Percentiles rank a stretch among this genome's conserved stretches.
These are phyloP conservation scores for Candida qinlingensis DNA, from an alignment of 805 yeast species.

Conservation along the genomic window DNA sequence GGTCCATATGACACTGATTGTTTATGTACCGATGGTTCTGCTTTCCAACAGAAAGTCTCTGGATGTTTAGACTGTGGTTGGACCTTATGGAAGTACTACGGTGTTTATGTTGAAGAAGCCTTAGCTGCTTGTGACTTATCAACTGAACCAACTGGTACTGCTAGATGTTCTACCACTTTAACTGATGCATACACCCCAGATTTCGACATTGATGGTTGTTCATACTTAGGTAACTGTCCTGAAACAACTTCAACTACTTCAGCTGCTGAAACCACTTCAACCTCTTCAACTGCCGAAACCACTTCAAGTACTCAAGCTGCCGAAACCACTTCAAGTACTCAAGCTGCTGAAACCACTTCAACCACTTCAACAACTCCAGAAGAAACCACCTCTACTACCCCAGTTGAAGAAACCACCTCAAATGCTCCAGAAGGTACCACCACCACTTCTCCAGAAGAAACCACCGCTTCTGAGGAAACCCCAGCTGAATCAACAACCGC, in stretches of 20 bases:
- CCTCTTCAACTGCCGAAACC: background rate
- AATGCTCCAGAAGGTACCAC: conserved; percentile 8
- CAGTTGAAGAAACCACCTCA: background rate
- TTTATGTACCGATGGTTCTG: conserved; percentile 24
- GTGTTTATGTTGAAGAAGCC: conserved; percentile 23
- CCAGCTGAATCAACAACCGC: conserved; percentile 5
- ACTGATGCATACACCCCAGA: conserved; percentile 6
- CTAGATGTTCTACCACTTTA: conserved; percentile 11
- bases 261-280: background rate
- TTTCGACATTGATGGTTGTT: conserved; percentile 6
- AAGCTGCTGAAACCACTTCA: background rate
- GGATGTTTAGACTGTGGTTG: conserved; percentile 31
- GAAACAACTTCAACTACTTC: background rate
- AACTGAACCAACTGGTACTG: conserved; percentile 16
- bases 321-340: background rate
- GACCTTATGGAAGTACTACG: conserved; percentile 30
- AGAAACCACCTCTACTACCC: background rate
- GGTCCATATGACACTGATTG: conserved; percentile 21
- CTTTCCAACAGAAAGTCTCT: conserved; percentile 21
- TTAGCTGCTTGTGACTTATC: conserved; percentile 23
- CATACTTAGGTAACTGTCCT: conserved; percentile 8
- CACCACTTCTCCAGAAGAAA: conserved; percentile 2
- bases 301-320: background rate
- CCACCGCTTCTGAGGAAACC: conserved; percentile 5
- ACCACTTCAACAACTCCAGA: background rate